Evolutionary conservation across 75 land plant genomes (phyloP).

Genomic region (Selaginella tamariscina): DNA sequence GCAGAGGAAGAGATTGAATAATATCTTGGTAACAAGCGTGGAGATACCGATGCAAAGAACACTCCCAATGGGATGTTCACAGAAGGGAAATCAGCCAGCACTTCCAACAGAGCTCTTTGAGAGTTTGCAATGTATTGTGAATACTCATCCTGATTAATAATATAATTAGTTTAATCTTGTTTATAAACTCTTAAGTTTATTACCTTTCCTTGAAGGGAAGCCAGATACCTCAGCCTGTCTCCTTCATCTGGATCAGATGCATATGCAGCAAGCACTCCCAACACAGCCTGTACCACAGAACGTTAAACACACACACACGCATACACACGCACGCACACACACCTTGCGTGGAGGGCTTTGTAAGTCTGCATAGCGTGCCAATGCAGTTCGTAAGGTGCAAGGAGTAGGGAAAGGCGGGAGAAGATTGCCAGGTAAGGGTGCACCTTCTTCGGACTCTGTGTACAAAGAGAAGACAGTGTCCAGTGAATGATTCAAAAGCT

Average conservation of each 20-base stretch:
- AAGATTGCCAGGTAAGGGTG: conserved; percentile 51
- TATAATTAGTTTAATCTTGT: no score
- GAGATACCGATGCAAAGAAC: conserved; percentile 90
- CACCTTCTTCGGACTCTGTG: conserved; percentile 69
- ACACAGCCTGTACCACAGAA: conserved; percentile 37
- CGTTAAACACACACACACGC: neutral
- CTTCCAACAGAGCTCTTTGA: conserved; percentile 88
- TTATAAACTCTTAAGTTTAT: no score
- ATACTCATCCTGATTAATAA: conserved; percentile 69
- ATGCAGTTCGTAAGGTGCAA: conserved; percentile 57
- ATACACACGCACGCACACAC: no score
- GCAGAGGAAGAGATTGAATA: conserved; percentile 98
- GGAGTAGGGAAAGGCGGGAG: conserved; percentile 59
- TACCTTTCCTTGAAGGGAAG: conserved; percentile 82
- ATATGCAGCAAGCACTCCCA: conserved; percentile 61
- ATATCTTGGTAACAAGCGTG: conserved; percentile 83
- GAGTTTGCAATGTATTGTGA: conserved; percentile 66
- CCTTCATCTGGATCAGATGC: conserved; percentile 62
- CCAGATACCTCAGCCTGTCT: conserved; percentile 44
- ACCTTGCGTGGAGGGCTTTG: conserved; percentile 73
- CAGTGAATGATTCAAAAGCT: conserved; percentile 39
- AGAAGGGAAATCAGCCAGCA: conserved; percentile 88
- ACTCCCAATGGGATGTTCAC: conserved; percentile 88
- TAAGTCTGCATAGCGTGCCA: conserved; percentile 73
- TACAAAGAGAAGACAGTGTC: conserved; percentile 72